These are phyloP conservation scores for Suillus paluster DNA, from an alignment of 768 basidiomycete genomes.

Conservation along the genomic window DNA sequence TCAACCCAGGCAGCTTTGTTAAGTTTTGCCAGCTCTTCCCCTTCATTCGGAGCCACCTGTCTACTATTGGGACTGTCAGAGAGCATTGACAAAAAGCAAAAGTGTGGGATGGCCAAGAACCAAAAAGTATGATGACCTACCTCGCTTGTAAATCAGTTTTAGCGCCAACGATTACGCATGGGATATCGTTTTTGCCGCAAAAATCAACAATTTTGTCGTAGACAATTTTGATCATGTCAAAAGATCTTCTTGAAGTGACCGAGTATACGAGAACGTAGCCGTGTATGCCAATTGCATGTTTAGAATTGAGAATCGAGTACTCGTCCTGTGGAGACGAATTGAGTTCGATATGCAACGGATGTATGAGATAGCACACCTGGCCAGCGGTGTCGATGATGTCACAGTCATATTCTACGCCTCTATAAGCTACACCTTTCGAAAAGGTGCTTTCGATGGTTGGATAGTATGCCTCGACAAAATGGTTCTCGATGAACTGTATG, in stretches of 20 bases:
- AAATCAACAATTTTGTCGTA: constrained; percentile 94
- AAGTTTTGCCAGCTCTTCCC: constrained; percentile 70
- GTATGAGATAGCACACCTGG: constrained; percentile 60
- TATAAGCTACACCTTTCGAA: constrained; percentile 83
- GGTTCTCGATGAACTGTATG: constrained; percentile 90
- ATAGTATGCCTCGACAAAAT: constrained; percentile 92
- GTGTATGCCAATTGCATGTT: constrained; percentile 96
- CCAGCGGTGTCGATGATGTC: constrained; percentile 99
- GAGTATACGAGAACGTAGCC: constrained; percentile 98
- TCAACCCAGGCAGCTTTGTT: constrained; percentile 84
- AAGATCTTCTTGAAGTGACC: constrained; percentile 85
- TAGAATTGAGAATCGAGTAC: constrained; percentile 90
- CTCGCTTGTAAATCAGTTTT: constrained; percentile 82
- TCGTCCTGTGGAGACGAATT: constrained; percentile 68
- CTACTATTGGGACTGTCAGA: constrained; percentile 50
- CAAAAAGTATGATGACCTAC: constrained; percentile 47
- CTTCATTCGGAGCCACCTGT: constrained; percentile 78
- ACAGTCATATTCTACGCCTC: constrained; percentile 91
- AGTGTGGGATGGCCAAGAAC: constrained; percentile 15
- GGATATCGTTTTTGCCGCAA: constrained; percentile 81
- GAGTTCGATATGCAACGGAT: constrained; percentile 11
- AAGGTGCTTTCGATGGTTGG: constrained; percentile 93
- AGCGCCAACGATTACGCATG: constrained; percentile 93
- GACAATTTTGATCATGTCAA: constrained; percentile 93
- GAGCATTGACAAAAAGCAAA: constrained; percentile 20